phyloP scores from a whole-genome alignment of 257 asterid genomes.

The Fraxinus cuspidata region DNA sequence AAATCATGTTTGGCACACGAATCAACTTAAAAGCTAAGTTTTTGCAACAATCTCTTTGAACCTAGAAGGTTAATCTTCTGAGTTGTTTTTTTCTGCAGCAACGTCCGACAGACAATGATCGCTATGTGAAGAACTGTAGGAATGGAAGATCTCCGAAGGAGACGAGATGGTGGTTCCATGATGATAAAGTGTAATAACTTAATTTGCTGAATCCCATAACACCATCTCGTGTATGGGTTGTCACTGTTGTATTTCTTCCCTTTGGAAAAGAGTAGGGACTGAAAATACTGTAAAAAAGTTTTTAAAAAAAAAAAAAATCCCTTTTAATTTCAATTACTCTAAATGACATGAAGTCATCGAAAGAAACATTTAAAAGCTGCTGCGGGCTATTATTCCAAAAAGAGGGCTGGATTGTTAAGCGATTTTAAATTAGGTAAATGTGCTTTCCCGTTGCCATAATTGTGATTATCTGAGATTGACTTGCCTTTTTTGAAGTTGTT shows the following conservation, averaged over 20 bases:
- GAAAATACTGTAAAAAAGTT: conserved; percentile 15
- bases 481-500: too few relatives aligned
- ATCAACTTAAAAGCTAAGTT: too few relatives aligned
- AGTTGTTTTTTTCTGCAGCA: conserved; percentile 52
- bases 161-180: conserved; percentile 99
- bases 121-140: conserved; percentile 94
- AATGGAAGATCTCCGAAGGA: conserved; percentile 96
- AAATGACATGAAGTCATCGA: conserved; percentile 32
- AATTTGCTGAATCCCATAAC: conserved; percentile 32
- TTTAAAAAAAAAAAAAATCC: background rate
- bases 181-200: conserved; percentile 76
- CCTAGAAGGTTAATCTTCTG: background rate
- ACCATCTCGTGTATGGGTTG: conserved; percentile 23
- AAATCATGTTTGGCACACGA: background rate
- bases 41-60: background rate
- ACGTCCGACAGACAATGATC: conserved; percentile 93
- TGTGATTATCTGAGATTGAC: background rate
- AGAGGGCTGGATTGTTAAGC: background rate
- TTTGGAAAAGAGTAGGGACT: conserved; percentile 21
- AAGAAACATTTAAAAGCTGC: conserved; percentile 24
- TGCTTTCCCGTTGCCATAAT: background rate
- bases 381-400: conserved; percentile 18
- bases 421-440: background rate
- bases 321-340: conserved; percentile 28
- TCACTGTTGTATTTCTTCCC: conserved; percentile 28